These are phyloP conservation scores for Erigeron canadensis DNA, from an alignment of 129 eudicot species.

Conservation along the genomic window DNA sequence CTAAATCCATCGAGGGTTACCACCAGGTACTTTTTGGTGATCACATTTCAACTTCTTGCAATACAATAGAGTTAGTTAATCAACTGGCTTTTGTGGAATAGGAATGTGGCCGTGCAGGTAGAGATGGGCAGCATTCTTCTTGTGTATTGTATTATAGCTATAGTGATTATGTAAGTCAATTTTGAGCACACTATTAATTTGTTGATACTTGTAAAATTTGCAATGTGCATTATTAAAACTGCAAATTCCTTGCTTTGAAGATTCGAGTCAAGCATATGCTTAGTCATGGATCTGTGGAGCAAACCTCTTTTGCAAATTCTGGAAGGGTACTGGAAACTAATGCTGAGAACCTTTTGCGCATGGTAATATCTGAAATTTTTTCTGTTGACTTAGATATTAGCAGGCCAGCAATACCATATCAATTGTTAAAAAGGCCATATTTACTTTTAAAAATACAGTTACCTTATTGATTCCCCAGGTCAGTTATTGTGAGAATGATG, in stretches of 20 bases:
- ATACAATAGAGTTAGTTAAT: constrained; percentile 1
- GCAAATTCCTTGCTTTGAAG: constrained; percentile 38
- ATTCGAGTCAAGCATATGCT: constrained; percentile 94
- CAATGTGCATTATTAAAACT: neutral
- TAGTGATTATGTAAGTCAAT: constrained; percentile 78
- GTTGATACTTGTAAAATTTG: neutral
- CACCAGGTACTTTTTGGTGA: constrained; percentile 62
- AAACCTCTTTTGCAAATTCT: constrained; percentile 48
- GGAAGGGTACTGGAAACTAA: constrained; percentile 84
- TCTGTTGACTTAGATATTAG: constrained; percentile 14
- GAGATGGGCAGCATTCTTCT: constrained; percentile 84
- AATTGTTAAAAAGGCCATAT: neutral
- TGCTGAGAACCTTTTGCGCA: constrained; percentile 71
- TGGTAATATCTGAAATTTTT: constrained; percentile 46
- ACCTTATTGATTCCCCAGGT: constrained; percentile 50
- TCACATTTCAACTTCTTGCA: constrained; percentile 17
- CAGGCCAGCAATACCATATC: neutral
- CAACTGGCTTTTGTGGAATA: constrained; percentile 20
- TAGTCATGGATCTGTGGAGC: constrained; percentile 74
- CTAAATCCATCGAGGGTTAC: constrained; percentile 97
- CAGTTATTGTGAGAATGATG: constrained; percentile 91
- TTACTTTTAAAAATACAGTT: neutral
- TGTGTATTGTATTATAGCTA: constrained; percentile 88
- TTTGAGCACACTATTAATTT: neutral
- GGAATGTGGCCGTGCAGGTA: constrained; percentile 99